These are phyloP conservation scores for Lentinula guzmanii DNA, from an alignment of 768 basidiomycete species.

Conservation along the genomic window DNA sequence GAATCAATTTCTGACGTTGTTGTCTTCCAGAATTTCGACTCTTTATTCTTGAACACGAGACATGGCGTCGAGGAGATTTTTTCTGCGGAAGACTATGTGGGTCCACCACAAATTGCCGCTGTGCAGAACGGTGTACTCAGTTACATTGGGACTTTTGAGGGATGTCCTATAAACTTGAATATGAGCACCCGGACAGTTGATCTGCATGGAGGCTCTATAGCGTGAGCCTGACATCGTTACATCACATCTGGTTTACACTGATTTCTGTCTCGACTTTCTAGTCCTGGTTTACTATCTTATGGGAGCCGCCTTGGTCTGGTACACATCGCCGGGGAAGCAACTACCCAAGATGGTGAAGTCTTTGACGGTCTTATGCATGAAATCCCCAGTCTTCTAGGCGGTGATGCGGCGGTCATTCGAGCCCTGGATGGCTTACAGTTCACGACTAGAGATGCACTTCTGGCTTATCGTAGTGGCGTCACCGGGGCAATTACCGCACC, in stretches of 20 bases:
- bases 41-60: constrained; percentile 35
- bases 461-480: constrained; percentile 63
- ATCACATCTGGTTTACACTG: constrained; percentile 14
- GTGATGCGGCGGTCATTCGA: constrained; percentile 32
- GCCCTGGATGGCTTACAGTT: constrained; percentile 66
- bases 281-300: constrained; percentile 58
- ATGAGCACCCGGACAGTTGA: constrained; percentile 36
- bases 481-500: constrained; percentile 58
- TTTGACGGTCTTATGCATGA: constrained; percentile 36
- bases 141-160: constrained; percentile 28
- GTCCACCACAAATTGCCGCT: constrained; percentile 32
- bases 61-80: constrained; percentile 25
- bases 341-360: constrained; percentile 55
- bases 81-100: constrained; percentile 11
- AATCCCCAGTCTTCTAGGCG: constrained; percentile 37
- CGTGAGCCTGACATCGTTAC: constrained; percentile 34
- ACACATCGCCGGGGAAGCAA: constrained; percentile 54
- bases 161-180: constrained; percentile 3
- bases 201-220: constrained; percentile 59
- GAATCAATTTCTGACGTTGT: constrained; percentile 32
- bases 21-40: constrained; percentile 61
- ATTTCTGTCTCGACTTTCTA: constrained; percentile 13
- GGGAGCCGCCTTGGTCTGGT: constrained; percentile 60
- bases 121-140: constrained; percentile 46
- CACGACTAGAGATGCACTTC: constrained; percentile 11